Evolutionary conservation across 1,284 basidiomycete species (phyloP).

Genomic region (Microbotryomycetes sp.): DNA sequence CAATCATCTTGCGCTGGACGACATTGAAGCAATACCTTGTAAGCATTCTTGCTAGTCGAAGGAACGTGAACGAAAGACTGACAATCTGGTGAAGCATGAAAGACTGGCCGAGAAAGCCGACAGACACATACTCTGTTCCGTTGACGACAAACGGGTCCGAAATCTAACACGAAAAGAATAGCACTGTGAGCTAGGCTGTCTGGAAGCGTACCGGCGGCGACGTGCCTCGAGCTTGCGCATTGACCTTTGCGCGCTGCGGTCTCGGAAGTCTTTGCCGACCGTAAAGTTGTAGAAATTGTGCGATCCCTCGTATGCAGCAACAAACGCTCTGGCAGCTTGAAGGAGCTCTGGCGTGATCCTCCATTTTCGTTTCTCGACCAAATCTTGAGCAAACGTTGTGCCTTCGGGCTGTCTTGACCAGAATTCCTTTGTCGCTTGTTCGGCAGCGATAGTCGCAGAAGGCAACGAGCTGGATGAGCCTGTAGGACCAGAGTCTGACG

Average conservation of each 20-base stretch:
- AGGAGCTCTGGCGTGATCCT: slow-evolving; percentile 54
- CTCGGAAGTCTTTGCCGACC: slow-evolving; percentile 61
- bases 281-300: slow-evolving; percentile 98
- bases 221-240: slow-evolving; percentile 78
- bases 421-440: slow-evolving; percentile 4
- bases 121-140: slow-evolving; percentile 89
- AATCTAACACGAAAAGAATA: slow-evolving; percentile 50
- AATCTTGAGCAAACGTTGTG: slow-evolving; percentile 11
- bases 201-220: too few species aligned
- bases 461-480: background rate
- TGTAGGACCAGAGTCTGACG: background rate
- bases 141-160: slow-evolving; percentile 74
- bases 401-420: slow-evolving; percentile 14
- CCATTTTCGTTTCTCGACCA: slow-evolving; percentile 56
- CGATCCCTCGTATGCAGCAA: slow-evolving; percentile 61
- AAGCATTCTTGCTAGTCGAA: too few species aligned
- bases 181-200: background rate
- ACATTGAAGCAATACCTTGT: background rate
- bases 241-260: slow-evolving; percentile 47
- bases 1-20: slow-evolving; percentile 91
- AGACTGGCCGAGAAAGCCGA: slow-evolving; percentile 91
- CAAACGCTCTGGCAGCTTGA: slow-evolving; percentile 51
- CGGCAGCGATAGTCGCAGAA: slow-evolving; percentile 14
- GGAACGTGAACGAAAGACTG: slow-evolving; percentile 29
- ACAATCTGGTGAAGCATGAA: slow-evolving; percentile 95